Base-by-base conservation (phyloP, 2,329 filamentous ascomycete species). In the Aspergillus flavus region DNA sequence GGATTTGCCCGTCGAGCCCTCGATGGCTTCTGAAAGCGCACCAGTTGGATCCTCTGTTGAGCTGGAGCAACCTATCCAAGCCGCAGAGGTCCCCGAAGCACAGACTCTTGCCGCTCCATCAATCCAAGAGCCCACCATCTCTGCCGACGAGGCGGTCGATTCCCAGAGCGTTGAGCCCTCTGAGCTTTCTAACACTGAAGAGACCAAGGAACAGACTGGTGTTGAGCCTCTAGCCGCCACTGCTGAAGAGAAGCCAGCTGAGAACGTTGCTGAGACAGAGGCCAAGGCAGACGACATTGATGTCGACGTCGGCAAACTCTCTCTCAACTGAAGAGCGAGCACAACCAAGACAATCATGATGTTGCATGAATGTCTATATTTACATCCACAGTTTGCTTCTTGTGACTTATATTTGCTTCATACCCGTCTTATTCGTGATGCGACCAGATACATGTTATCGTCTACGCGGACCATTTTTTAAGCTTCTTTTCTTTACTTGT, bases 281-380 rank as follows among this genome's bases (percentile, higher is more conserved):
- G 30, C 53, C 28, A 68, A 69, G 53, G 54, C 66, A 16, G 61
- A 66, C 58, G 67, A 68, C 9, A 65, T 68, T 56, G 72, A 71
- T n/a, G 64, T 72, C 63, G 72, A 74, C 53, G 68, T 73, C 58
- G 66, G 64, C 55, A 71, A 64, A 39, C 60, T 74, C 53, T 62
- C 69, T 28, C 62, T 73, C 54, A 69, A 68, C 61, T 75, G 65
- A 62, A 36, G 57, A 55, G 53, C 26, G 48, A 26, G 34, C 39
- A 41, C 19, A 21, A 26, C 23, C 30, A 54, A 41, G 36, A 16
- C 48, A 52, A 19, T 30, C 48, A 41, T n/a, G 58, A 21, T 32
- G 32, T 16, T 21, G 26, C 46, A 32, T 48, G 23, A 41, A 48
- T 39, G 23, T 32, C n/a, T 53, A 34, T 52, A 23, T 32, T 23